Percentiles rank a stretch among this genome's conserved stretches.
Conservation (phyloP, 176 grass and related monocot species). For the Poa annua region DNA sequence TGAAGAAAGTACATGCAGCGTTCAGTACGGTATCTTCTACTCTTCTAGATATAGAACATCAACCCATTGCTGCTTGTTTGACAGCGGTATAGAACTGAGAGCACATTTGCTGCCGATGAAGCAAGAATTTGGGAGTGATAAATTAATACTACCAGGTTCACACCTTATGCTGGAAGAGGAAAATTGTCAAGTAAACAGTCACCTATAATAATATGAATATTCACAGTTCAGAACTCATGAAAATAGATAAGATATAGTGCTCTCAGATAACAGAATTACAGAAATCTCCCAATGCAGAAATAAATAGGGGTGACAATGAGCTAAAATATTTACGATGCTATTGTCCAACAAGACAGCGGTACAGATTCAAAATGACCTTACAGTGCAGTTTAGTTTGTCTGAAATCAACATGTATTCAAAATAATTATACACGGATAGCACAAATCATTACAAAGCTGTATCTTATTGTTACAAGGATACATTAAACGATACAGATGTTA, state of each 20-base stretch:
- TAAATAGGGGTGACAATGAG: neutral
- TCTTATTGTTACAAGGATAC: constrained; percentile 39
- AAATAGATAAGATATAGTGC: neutral
- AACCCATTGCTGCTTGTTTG: neutral
- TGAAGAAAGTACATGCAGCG: neutral
- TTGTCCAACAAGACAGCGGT: neutral
- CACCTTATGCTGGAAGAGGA: neutral
- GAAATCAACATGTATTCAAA: neutral
- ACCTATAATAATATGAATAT: neutral
- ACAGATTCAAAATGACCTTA: neutral
- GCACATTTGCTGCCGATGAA: neutral
- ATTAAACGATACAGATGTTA: constrained; percentile 41
- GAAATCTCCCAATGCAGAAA: neutral
- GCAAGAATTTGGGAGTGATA: neutral
- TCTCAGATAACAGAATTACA: neutral
- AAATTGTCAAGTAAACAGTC: neutral
- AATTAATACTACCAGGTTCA: neutral
- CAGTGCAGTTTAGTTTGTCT: neutral
- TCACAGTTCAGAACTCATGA: neutral
- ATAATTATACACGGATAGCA: constrained; percentile 7
- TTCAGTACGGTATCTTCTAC: neutral
- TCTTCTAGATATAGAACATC: neutral
- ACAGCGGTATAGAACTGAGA: neutral
- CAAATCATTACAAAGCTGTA: constrained; percentile 5
- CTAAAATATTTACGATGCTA: neutral